A percentile compares a stretch with the other conserved stretches of the same genome.
Conservation (phyloP, 106 monocot species). For the Dioscorea alata region DNA sequence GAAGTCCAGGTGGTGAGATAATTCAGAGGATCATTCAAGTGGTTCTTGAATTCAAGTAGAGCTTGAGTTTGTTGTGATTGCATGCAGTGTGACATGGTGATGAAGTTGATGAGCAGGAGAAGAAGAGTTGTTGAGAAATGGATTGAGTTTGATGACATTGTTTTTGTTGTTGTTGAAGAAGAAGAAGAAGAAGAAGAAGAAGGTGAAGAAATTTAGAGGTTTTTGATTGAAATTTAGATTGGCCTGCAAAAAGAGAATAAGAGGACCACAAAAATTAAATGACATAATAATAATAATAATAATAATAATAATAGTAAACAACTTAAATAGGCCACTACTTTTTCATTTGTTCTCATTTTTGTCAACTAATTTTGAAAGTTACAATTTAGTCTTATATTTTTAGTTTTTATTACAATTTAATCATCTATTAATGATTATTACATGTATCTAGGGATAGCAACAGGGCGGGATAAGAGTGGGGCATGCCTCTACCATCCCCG, state of each 20-base stretch:
- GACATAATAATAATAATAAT: not conserved
- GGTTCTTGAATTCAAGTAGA: slow-evolving; percentile 52
- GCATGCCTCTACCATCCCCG: no score
- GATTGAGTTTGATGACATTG: not conserved
- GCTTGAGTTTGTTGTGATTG: slow-evolving; percentile 26
- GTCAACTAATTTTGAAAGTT: no score
- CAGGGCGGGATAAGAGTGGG: no score
- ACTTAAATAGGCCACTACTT: no score
- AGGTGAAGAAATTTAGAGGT: not conserved
- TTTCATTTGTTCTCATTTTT: no score
- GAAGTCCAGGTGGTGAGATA: slow-evolving; percentile 43
- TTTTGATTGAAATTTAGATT: not conserved
- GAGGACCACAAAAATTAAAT: not conserved
- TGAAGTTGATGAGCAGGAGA: slow-evolving; percentile 8
- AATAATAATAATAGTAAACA: no score
- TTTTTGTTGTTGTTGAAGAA: not conserved
- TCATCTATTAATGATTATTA: no score
- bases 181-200: not conserved
- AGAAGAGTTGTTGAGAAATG: slow-evolving; percentile 4
- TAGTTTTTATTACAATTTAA: no score
- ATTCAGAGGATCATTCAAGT: slow-evolving; percentile 50
- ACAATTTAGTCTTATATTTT: no score
- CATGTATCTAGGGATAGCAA: no score
- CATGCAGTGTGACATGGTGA: slow-evolving; percentile 15
- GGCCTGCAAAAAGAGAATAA: not conserved